Evolutionary conservation across 2,329 filamentous ascomycete species (phyloP).

Genomic region (Verticillium albo-atrum): DNA sequence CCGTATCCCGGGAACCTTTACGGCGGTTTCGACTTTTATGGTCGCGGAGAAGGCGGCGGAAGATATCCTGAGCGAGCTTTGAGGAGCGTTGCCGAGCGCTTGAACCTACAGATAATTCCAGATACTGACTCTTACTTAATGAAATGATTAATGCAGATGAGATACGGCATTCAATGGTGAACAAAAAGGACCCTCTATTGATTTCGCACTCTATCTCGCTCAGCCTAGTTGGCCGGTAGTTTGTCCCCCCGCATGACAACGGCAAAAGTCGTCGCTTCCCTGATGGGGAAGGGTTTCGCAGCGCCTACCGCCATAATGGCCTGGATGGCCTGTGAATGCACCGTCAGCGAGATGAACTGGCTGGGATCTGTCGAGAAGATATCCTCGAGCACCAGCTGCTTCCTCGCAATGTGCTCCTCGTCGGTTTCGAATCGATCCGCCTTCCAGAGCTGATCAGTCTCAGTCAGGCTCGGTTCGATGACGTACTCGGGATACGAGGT

Average conservation of each 20-base stretch:
- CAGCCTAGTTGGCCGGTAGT: too few relatives aligned
- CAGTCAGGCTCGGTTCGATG: slow-evolving; percentile 50
- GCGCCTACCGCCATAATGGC: slow-evolving; percentile 36
- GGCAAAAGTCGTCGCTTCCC: slow-evolving; percentile 49
- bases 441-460: slow-evolving; percentile 50
- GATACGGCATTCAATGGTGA: neutral
- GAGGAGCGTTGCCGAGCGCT: neutral
- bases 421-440: slow-evolving; percentile 42
- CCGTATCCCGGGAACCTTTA: slow-evolving; percentile 24
- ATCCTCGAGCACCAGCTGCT: slow-evolving; percentile 38
- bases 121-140: neutral
- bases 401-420: slow-evolving; percentile 37
- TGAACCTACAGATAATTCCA: neutral
- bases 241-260: slow-evolving; percentile 44
- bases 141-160: neutral
- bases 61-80: slow-evolving; percentile 18
- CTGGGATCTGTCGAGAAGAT: slow-evolving; percentile 35
- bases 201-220: too few relatives aligned
- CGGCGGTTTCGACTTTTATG: slow-evolving; percentile 25
- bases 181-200: too few relatives aligned
- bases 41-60: slow-evolving; percentile 27
- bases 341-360: slow-evolving; percentile 43
- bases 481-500: slow-evolving; percentile 42
- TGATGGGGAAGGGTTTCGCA: slow-evolving; percentile 38
- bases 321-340: slow-evolving; percentile 43